Evolutionary conservation across 108 stramenopile genomes (phyloP), one percentile per base, ranked within the genome.

Genomic region (Parietichytrium sp.): DNA sequence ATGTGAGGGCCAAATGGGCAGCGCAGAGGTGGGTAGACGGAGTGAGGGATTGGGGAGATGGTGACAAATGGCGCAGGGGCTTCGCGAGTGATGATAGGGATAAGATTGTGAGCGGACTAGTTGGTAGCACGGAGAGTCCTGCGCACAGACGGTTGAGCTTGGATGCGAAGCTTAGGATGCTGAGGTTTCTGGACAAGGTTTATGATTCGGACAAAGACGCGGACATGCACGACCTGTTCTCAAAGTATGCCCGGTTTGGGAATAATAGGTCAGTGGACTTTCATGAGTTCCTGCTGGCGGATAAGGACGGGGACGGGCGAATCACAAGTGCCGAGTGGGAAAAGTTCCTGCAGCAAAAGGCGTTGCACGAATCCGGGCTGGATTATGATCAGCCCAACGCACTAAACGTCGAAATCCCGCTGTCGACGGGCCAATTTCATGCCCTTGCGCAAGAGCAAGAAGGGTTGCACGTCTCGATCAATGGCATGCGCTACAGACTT

Each of bases 391-490:
- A 72, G 33, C 61, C 61, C 10, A 72, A 42, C 20, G 61, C 61
- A 25, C 61, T 72, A 6, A 72, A 45, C 25, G 42, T 72, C 6
- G 61, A 72, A 45, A 72, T 72, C 1, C 61, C 61, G 1, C 33
- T 72, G 20, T 72, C 61, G 16, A 25, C 45, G 0, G 38, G 45
- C 38, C 15, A 72, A 20, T 72, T 72, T 72, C 36, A 23, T n/a
- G 42, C 38, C 38, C 36, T 72, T 33, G 20, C 61, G 29, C 38
- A 72, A 33, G 61, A 72, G 20, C 36, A 72, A 13, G 61, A 72
- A 42, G 61, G 61, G 23, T 42, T 72, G 16, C 61, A 72, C 61
- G 61, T 72, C 10, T 72, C 61, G 38, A 45, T 72, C 38, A 72
- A 72, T 27, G 61, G 61, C 33, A 72, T 72, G 61, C 61, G 61